Evolutionary conservation across 345 rosid genomes (phyloP), one percentile per base, ranked within the genome.

Genomic region (Eucalyptus curtisii): DNA sequence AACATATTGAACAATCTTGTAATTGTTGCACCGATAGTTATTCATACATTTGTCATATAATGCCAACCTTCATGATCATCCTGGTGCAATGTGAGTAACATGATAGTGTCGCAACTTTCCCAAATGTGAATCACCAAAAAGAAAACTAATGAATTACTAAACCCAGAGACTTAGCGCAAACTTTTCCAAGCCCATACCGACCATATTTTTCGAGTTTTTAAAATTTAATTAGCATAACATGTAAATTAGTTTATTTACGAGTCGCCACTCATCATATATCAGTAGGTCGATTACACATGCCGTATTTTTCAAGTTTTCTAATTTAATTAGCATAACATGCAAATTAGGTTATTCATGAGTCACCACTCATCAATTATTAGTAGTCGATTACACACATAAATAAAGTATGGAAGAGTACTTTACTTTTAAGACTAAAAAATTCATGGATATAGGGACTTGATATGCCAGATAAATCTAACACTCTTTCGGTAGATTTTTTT

Each of bases 121-220:
- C 61, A 55, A 55, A 55, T 55, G 0, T 4, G 30, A 24, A 55
- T 22, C 30, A 24, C 61, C 30, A 55, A 55, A 22, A 24, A 4
- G 30, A 55, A 55, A 55, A 24, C 27, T 55, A 55, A 22, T 55
- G 6, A 24, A 55, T 55, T 55, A 55, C 1, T 55, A 55, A 55
- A 24, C 8, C 61, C 30, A 24, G 1, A 55, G 25, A 55, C 61
- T 55, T 55, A 55, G 30, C 5, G 6, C 5, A 6, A 9, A 10
- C 61, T 55, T 24, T 55, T 55, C 30, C 13, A 55, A 55, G 3
- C 13, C 2, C 30, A 0, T 19, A 55, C 1, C 6, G 10, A 55
- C 6, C 0, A 1, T 24, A 55, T 22, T 24, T 55, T 55, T 55
- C 1, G 0, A 55, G 13, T 24, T 55, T 55, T 55, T 20, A 3